Evolutionary conservation across 2,329 filamentous ascomycete species (phyloP), one percentile per base, ranked within the genome.

Genomic region (Colletotrichum liriopes): DNA sequence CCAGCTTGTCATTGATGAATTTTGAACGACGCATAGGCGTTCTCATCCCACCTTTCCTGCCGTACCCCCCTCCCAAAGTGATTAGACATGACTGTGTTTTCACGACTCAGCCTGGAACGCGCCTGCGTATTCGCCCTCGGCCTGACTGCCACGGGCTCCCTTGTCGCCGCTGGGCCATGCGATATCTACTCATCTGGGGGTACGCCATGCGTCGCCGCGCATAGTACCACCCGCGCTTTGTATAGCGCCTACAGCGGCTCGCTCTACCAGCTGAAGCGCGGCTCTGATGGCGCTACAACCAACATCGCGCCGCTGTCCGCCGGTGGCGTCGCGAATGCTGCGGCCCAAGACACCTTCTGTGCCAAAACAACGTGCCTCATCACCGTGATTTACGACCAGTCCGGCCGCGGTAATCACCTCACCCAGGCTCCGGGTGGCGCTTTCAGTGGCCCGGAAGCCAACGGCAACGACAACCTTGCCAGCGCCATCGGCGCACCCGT

Each of bases 371-470:
- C 89, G 16, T 93, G 91, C 76, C 81, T 91, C 32, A 92, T 93
- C 77, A 86, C 86, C 0, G 84, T 89, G 75, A 91, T 92, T 65
- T 92, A 92, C 77, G 91, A 93, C 78, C 91, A 93, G 79, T 91
- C 90, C 16, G 90, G 90, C 65, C 80, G 80, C 1, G 84, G 84
- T 0, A 93, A 93, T 73, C 88, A 93, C 75, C 88, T 93, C 3
- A 91, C 87, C 0, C 89, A 89, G 74, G 91, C 90, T 2, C 88
- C 89, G 0, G 86, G 86, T 0, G 90, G 90, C 1, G 88, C 83
- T 39, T 90, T 88, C 75, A 80, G 76, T 0, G 90, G 90, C 12
- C 90, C 90, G 0, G 88, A 88, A 32, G 54, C 83, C 41, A 84
- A 86, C 76, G 89, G 89, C 58, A 88, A 86, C 76, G 91, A 92